These are phyloP conservation scores for Saccharomycopsis selenospora DNA, from an alignment of 805 yeast species.

Conservation along the genomic window DNA sequence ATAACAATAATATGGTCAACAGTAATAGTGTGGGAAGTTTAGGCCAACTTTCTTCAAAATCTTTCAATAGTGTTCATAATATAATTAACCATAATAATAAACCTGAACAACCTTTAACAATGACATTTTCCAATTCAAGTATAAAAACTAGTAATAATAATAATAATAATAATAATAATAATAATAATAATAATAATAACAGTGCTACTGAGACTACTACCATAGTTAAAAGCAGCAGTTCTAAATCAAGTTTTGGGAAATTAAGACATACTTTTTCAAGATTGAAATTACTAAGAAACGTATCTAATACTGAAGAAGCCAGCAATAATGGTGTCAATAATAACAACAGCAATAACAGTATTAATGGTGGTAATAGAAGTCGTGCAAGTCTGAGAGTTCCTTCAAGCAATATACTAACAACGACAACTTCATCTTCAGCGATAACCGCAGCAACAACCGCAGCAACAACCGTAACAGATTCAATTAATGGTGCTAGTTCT, in stretches of 20 bases:
- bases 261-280: slow-evolving; percentile 18
- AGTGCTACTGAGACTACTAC: background rate
- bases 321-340: background rate
- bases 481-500: background rate
- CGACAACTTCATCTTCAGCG: background rate
- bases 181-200: background rate
- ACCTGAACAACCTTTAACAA: background rate
- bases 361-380: slow-evolving; percentile 2
- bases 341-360: background rate
- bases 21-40: background rate
- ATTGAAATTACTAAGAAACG: slow-evolving; percentile 11
- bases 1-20: slow-evolving; percentile 14
- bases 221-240: background rate
- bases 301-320: slow-evolving; percentile 13
- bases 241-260: slow-evolving; percentile 18
- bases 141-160: background rate
- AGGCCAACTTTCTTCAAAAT: background rate
- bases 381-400: slow-evolving; percentile 7
- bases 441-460: background rate
- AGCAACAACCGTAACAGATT: background rate
- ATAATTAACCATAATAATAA: background rate
- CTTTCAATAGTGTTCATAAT: background rate
- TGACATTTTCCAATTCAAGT: too few relatives aligned
- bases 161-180: background rate
- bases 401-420: background rate